A percentile compares a stretch with the other conserved stretches of the same genome.
Evolutionary conservation across 2,329 filamentous ascomycete genomes (phyloP).

Genomic region (Apiospora arundinis): DNA sequence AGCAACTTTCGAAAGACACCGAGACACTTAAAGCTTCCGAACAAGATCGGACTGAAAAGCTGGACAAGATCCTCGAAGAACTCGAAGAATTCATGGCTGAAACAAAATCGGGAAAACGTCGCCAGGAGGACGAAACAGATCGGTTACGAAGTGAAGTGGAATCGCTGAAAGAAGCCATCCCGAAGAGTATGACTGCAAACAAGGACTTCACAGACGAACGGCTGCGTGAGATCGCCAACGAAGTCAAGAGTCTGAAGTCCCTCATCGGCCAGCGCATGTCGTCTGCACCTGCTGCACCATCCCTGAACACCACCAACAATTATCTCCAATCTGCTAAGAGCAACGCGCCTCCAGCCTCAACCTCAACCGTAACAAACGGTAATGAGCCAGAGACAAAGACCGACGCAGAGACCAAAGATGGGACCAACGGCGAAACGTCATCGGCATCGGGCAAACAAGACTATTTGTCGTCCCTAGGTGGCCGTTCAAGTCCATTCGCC

Average conservation of each 20-base stretch:
- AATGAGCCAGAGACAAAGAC: slow-evolving; percentile 33
- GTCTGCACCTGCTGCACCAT: slow-evolving; percentile 35
- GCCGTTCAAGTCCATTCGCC: slow-evolving; percentile 54
- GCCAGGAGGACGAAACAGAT: slow-evolving; percentile 86
- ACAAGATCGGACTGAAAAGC: slow-evolving; percentile 78
- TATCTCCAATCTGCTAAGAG: slow-evolving; percentile 29
- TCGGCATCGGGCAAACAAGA: slow-evolving; percentile 30
- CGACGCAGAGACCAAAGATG: slow-evolving; percentile 39
- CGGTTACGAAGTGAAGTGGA: slow-evolving; percentile 87
- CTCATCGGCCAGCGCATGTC: slow-evolving; percentile 73
- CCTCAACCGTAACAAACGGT: slow-evolving; percentile 31
- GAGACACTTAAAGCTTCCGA: slow-evolving; percentile 86
- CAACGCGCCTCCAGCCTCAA: slow-evolving; percentile 28
- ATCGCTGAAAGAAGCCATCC: slow-evolving; percentile 81
- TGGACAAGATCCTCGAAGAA: slow-evolving; percentile 82
- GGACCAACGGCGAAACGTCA: slow-evolving; percentile 40
- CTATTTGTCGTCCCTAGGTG: slow-evolving; percentile 40
- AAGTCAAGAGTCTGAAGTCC: slow-evolving; percentile 92
- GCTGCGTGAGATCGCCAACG: slow-evolving; percentile 82
- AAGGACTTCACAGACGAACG: slow-evolving; percentile 83
- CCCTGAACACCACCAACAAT: slow-evolving; percentile 27
- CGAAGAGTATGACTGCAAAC: slow-evolving; percentile 86
- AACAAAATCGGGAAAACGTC: slow-evolving; percentile 79
- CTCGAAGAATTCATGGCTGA: slow-evolving; percentile 84
- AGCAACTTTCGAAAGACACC: slow-evolving; percentile 91